Evolutionary conservation across 108 stramenopile genomes (phyloP), one percentile per base, ranked within the genome.

Genomic region (Ochromonas danica): DNA sequence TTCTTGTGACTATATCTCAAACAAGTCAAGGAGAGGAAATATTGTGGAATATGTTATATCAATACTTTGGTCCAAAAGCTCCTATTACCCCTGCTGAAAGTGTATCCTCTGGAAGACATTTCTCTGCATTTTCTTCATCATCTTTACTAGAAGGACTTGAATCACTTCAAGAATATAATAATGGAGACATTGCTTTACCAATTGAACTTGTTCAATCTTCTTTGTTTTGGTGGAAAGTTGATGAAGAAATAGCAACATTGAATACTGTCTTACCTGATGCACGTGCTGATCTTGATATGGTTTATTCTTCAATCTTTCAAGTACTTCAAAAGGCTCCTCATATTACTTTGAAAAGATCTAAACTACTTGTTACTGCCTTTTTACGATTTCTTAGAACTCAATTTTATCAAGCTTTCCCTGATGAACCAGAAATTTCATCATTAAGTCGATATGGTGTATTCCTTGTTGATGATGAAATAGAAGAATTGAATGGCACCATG

Each of bases 331-430:
- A 75, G 72, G 14, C 40, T 28, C 31, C 72, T 10, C 3, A 45
- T 31, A 75, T 75, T 42, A 75, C 72, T 31, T 41, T 75, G 31
- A 75, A 60, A 41, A 38, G 51, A 45, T 75, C 72, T 33, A 75
- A 60, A 36, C 3, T 75, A 27, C 3, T 75, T 27, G 72, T 75
- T 31, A 3, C 31, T 27, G 38, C 41, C 22, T 22, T 38, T 70
- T 70, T 42, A 70, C 6, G 67, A 22, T 70, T 70, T 70, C 41
- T 70, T 6, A 42, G 14, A 14, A 22, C 6, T 40, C 67, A 70
- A 14, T 70, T 14, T 22, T 70, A 70, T 70, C 6, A 38, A 38
- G 41, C 22, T 6, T 70, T 70, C 22, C 14, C 6, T 14, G 67
- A 70, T 42, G 67, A 70, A 6, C 67, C 67, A 22, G 67, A 70